Conservation (phyloP, 2,329 filamentous ascomycete species). For the Penicillium sp. region DNA sequence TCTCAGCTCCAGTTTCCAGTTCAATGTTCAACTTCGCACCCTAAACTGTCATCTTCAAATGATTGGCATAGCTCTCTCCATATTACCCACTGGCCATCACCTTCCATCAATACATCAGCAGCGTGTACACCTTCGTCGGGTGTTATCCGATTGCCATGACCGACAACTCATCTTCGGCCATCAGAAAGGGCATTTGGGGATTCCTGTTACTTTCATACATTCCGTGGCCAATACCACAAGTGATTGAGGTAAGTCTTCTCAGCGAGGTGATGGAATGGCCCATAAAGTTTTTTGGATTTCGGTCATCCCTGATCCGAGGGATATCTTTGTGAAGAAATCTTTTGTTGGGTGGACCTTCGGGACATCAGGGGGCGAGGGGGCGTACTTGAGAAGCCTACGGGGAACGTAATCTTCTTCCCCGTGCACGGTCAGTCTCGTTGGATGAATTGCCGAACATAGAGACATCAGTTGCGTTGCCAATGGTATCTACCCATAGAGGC, state of each 20-base stretch:
- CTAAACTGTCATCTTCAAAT: slow-evolving; percentile 1
- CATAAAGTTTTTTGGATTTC: slow-evolving; percentile 10
- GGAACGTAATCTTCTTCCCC: too few species aligned
- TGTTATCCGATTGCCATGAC: slow-evolving; percentile 1
- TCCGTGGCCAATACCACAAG: slow-evolving; percentile 10
- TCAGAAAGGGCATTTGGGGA: neutral
- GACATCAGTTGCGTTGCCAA: too few species aligned
- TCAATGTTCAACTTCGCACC: neutral
- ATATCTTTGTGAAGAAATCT: slow-evolving; percentile 1
- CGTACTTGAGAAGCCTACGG: too few species aligned
- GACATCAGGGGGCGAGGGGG: neutral
- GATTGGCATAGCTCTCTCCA: slow-evolving; percentile 10
- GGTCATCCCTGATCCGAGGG: slow-evolving; percentile 5
- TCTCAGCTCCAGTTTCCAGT: neutral
- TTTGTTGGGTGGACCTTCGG: slow-evolving; percentile 1
- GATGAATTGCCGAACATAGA: too few species aligned
- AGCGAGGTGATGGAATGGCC: slow-evolving; percentile 11
- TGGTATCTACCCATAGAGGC: too few species aligned
- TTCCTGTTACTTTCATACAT: neutral
- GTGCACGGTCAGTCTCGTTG: too few species aligned
- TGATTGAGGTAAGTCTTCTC: slow-evolving; percentile 11
- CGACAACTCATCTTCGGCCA: slow-evolving; percentile 7
- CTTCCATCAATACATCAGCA: slow-evolving; percentile 5
- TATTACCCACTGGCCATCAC: slow-evolving; percentile 6
- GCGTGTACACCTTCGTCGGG: neutral